These are phyloP conservation scores for Scalesia atractyloides DNA, from an alignment of 129 eudicot genomes.

Conservation along the genomic window DNA sequence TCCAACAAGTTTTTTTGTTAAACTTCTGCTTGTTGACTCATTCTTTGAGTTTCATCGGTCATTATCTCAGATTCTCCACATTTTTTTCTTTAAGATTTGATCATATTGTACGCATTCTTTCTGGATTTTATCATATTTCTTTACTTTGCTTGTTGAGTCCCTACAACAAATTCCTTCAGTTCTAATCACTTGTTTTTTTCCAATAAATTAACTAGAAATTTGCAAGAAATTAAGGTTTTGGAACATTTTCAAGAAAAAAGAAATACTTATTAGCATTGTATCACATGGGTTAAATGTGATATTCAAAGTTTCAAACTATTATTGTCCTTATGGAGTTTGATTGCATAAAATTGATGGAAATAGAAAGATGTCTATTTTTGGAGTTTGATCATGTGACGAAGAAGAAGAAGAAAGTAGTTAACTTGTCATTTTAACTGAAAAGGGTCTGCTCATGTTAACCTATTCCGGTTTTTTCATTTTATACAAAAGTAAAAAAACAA, in stretches of 20 bases:
- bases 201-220: conserved; percentile 1
- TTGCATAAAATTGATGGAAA: background rate
- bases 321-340: too few species aligned
- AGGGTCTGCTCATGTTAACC: background rate
- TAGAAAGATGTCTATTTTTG: background rate
- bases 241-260: background rate
- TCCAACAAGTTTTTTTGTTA: background rate
- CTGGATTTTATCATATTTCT: too few species aligned
- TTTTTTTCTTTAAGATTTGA: too few species aligned
- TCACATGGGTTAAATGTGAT: background rate
- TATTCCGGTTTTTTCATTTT: background rate
- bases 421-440: background rate
- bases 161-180: background rate
- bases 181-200: too few species aligned
- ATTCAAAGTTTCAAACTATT: background rate
- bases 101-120: too few species aligned
- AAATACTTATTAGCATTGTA: background rate
- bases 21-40: too few species aligned
- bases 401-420: conserved; percentile 11
- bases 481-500: conserved; percentile 1
- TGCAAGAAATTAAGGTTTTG: background rate
- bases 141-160: background rate
- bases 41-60: too few species aligned
- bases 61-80: too few species aligned
- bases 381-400: background rate